phyloP scores from a whole-genome alignment of 2,329 filamentous ascomycete genomes.

The Kalmusia sp. region DNA sequence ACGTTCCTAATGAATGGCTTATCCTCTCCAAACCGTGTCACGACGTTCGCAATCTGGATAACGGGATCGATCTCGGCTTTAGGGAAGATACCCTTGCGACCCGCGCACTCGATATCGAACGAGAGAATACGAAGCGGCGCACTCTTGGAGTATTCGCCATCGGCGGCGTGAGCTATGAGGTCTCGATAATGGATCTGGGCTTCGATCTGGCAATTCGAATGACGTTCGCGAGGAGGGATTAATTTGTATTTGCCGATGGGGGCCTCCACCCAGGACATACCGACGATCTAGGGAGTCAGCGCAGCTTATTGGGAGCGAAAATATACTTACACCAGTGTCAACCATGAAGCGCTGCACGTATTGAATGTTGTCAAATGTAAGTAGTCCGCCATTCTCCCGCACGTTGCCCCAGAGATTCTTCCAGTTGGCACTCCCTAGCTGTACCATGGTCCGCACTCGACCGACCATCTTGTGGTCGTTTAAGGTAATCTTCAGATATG shows the following conservation, averaged over 20 bases:
- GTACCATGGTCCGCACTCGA: constrained; percentile 76
- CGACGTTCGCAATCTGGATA: constrained; percentile 97
- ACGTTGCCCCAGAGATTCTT: constrained; percentile 78
- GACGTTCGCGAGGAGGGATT: constrained; percentile 68
- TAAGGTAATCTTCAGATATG: constrained; percentile 92
- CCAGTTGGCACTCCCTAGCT: constrained; percentile 82
- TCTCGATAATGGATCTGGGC: constrained; percentile 83
- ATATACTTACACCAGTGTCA: constrained; percentile 74
- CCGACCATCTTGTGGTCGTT: constrained; percentile 86
- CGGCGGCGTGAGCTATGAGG: constrained; percentile 83
- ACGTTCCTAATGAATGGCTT: constrained; percentile 97
- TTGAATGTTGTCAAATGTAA: constrained; percentile 95
- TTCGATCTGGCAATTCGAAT: constrained; percentile 97
- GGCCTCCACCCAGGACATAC: constrained; percentile 97
- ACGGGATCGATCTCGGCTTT: constrained; percentile 91
- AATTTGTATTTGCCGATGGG: constrained; percentile 76
- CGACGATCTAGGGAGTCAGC: constrained; percentile 67
- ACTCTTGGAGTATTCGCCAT: constrained; percentile 98
- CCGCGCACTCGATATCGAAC: constrained; percentile 98
- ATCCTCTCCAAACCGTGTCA: constrained; percentile 91
- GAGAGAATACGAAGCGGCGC: constrained; percentile 90
- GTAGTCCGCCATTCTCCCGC: constrained; percentile 70
- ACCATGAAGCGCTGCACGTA: constrained; percentile 98
- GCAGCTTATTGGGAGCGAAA: not conserved
- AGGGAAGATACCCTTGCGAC: constrained; percentile 95